Conservation (phyloP, 179 eudicot genomes). For the Vitellaria paradoxa region DNA sequence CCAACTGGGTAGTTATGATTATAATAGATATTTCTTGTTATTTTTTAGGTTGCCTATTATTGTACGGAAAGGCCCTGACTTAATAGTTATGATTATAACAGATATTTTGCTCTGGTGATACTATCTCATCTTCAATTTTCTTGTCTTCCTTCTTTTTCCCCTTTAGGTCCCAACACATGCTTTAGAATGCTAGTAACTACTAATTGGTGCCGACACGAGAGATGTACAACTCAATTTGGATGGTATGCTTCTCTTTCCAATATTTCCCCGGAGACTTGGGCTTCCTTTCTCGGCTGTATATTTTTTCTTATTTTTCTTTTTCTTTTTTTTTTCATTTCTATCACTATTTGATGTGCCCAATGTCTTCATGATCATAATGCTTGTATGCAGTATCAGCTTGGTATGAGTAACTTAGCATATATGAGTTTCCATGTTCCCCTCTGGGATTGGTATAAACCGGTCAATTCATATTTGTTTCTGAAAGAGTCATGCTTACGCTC, state of each 20-base stretch:
- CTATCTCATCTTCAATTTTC: background rate
- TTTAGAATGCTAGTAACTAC: constrained; percentile 60
- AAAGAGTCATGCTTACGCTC: background rate
- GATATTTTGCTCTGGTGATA: background rate
- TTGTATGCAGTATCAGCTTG: background rate
- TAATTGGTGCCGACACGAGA: background rate
- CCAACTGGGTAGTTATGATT: no score
- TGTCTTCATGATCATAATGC: background rate
- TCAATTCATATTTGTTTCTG: background rate
- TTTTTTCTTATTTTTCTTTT: no score
- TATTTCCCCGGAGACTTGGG: background rate
- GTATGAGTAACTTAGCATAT: background rate
- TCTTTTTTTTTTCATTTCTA: background rate
- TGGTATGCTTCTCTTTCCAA: constrained; percentile 19
- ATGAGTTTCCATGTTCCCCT: background rate
- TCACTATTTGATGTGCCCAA: background rate
- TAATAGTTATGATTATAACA: background rate
- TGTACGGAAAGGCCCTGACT: background rate
- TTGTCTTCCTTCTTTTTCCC: background rate
- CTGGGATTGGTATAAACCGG: background rate
- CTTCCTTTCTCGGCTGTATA: background rate
- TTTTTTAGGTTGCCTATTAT: background rate
- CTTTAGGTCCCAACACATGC: constrained; percentile 66
- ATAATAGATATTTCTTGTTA: no score
- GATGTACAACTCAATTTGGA: constrained; percentile 10